Evolutionary conservation across 495 filamentous ascomycete genomes (phyloP), one percentile per base, ranked within the genome.

Genomic region (Umbilicaria muhlenbergii): DNA sequence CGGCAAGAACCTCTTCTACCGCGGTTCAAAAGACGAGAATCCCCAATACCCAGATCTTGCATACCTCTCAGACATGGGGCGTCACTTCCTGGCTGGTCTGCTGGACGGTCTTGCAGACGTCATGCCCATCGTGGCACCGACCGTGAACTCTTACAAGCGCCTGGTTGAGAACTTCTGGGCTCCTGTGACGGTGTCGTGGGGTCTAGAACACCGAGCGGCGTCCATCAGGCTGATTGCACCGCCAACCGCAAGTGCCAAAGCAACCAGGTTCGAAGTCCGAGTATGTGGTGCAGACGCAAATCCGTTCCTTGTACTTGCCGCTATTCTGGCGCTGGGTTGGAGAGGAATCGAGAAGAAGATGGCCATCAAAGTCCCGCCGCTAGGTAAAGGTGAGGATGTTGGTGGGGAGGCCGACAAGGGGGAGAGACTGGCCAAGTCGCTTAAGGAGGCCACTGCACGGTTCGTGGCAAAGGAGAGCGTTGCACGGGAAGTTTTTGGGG

Each of bases 91-190:
- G 0, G 91, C 91, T 0, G 92, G 92, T 6, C 61, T 98, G 1
- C 65, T 98, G 0, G 80, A 86, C 5, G 91, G 87, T 0, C 67
- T 96, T 3, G 86, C 91, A 11, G 88, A 95, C 50, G 74, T 98
- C 46, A 98, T 98, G 91, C 92, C 92, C 1, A 59, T 95, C 41
- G 66, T 96, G 10, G 92, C 88, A 2, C 91, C 91, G 1, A 98
- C 86, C 5, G 73, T 98, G 58, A 98, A 98, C 62, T 88, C 82
- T 47, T 98, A 96, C 66, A 98, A 98, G 58, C 80, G 92, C 1
- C 71, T 98, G 2, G 91, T 98, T 11, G 91, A 98, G 68, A 96
- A 96, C 58, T 95, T 94, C 64, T 96, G 92, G 92, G 91, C 91
- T 0, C 91, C 91, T 0, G 89, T 98, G 5, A 95, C 87, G 0